Conservation (phyloP, 2,329 filamentous ascomycete species). For the Diaporthe destruens region DNA sequence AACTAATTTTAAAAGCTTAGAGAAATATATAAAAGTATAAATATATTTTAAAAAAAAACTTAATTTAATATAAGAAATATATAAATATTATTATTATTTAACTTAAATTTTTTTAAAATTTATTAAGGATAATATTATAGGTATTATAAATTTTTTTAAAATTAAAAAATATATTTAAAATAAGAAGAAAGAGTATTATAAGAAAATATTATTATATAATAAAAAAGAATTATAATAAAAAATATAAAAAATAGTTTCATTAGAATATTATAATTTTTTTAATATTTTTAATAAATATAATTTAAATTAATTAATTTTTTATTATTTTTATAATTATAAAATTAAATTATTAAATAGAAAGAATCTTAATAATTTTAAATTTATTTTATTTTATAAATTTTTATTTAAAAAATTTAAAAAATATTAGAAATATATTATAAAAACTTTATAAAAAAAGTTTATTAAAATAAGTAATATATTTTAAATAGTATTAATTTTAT, state of each 20-base stretch:
- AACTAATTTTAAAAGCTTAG: no score
- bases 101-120: no score
- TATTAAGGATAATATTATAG: no score
- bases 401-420: not conserved
- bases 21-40: no score
- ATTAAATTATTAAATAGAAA: not conserved
- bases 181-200: not conserved
- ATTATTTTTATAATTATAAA: not conserved
- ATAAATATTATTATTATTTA: not conserved
- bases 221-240: not conserved
- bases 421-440: not conserved
- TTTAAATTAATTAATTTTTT: not conserved
- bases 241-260: not conserved
- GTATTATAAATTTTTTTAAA: not conserved
- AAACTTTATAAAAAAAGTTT: no score
- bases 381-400: not conserved
- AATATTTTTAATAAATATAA: slow-evolving; percentile 9
- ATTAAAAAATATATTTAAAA: not conserved
- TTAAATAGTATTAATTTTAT: not conserved
- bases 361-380: not conserved
- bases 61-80: not conserved
- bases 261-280: not conserved
- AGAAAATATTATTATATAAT: not conserved
- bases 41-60: no score
- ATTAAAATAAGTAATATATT: not conserved